Evolutionary conservation across 2,329 filamentous ascomycete genomes (phyloP).

Genomic region (Penicillium sp.): DNA sequence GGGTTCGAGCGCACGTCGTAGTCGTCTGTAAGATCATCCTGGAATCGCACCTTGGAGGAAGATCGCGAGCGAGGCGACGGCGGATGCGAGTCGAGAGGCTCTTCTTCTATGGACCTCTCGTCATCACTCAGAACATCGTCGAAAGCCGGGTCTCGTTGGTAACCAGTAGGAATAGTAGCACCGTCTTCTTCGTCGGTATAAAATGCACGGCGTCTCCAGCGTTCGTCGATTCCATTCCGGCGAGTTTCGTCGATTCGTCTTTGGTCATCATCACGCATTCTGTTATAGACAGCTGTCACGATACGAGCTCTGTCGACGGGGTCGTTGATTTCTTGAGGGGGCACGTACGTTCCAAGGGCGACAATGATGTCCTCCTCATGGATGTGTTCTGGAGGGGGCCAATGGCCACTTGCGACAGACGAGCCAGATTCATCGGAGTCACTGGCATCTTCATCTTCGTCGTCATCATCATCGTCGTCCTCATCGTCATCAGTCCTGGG

Average conservation of each 20-base stretch:
- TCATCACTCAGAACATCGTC: conserved; percentile 49
- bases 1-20: conserved; percentile 69
- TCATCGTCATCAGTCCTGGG: conserved; percentile 15
- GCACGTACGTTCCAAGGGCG: conserved; percentile 43
- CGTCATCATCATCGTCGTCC: conserved; percentile 23
- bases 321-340: conserved; percentile 44
- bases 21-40: conserved; percentile 65
- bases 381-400: conserved; percentile 42
- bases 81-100: conserved; percentile 35
- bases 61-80: conserved; percentile 63
- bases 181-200: conserved; percentile 87
- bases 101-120: conserved; percentile 54
- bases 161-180: conserved; percentile 61
- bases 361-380: conserved; percentile 41
- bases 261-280: conserved; percentile 41
- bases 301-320: conserved; percentile 43
- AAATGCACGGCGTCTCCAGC: conserved; percentile 75
- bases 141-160: conserved; percentile 45
- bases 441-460: conserved; percentile 20
- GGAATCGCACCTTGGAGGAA: conserved; percentile 76
- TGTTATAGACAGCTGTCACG: conserved; percentile 36
- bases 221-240: conserved; percentile 57
- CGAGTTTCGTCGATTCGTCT: conserved; percentile 39
- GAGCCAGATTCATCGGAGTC: conserved; percentile 27
- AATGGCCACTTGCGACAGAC: conserved; percentile 32